A percentile compares a stretch with the other conserved stretches of the same genome.
phyloP scores from a whole-genome alignment of 208 protist species.

The Trypanosoma melophagium region DNA sequence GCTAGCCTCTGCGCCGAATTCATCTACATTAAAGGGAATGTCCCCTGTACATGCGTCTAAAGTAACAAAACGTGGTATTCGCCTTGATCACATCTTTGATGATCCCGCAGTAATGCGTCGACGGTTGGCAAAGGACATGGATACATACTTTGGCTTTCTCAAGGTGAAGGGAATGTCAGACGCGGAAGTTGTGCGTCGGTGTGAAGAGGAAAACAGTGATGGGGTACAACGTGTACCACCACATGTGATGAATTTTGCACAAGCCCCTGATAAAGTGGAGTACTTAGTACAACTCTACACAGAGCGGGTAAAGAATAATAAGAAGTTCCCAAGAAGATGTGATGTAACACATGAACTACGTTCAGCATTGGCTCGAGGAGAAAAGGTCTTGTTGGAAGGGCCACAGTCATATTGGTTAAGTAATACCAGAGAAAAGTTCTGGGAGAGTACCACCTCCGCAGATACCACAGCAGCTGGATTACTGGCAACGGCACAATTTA shows the following conservation, averaged over 20 bases:
- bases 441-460: conserved; percentile 89
- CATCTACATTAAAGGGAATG: conserved; percentile 92
- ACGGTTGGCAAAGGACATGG: conserved; percentile 83
- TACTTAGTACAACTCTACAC: conserved; percentile 83
- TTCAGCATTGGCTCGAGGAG: conserved; percentile 57
- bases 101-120: conserved; percentile 56
- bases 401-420: conserved; percentile 93
- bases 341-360: conserved; percentile 86
- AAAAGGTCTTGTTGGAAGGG: conserved; percentile 90
- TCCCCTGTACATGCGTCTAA: conserved; percentile 89
- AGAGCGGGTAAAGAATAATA: conserved; percentile 71
- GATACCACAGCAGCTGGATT: conserved; percentile 85
- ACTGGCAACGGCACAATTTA: conserved; percentile 83
- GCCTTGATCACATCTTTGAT: conserved; percentile 92
- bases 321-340: conserved; percentile 71
- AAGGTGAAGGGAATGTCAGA: conserved; percentile 70
- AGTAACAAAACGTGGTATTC: conserved; percentile 86
- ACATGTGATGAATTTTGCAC: conserved; percentile 84
- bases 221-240: conserved; percentile 73
- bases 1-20: conserved; percentile 74
- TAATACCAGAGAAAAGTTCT: conserved; percentile 92
- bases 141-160: conserved; percentile 82
- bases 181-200: conserved; percentile 73
- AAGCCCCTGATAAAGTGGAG: conserved; percentile 75
- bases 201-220: conserved; percentile 83